Percentiles rank a stretch among this genome's conserved stretches.
phyloP scores from a whole-genome alignment of 306 rosid species.

The Cicer yamashitae region DNA sequence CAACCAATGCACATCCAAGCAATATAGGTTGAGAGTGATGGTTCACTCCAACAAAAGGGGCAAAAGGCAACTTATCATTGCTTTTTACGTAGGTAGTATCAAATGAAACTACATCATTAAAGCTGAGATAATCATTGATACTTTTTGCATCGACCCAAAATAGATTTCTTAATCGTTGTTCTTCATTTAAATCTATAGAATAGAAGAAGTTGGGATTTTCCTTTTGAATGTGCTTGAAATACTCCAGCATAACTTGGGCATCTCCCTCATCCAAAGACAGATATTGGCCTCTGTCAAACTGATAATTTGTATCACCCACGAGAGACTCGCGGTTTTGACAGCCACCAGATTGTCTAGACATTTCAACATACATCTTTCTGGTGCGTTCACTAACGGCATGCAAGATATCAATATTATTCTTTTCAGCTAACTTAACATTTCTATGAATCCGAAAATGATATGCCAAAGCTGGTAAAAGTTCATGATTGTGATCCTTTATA shows the following conservation, averaged over 20 bases:
- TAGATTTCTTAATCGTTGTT: conserved; percentile 82
- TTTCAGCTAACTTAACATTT: conserved; percentile 91
- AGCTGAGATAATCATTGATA: conserved; percentile 71
- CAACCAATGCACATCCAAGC: conserved; percentile 91
- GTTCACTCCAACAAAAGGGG: conserved; percentile 91
- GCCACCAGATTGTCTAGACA: conserved; percentile 82
- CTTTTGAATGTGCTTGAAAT: conserved; percentile 82
- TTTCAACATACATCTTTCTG: conserved; percentile 89
- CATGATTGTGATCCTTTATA: conserved; percentile 94
- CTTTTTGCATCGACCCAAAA: conserved; percentile 94
- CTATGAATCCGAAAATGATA: conserved; percentile 94
- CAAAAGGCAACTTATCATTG: conserved; percentile 85
- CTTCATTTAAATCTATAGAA: conserved; percentile 84
- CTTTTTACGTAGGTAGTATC: conserved; percentile 76
- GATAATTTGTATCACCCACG: conserved; percentile 50
- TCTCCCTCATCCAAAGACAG: conserved; percentile 92
- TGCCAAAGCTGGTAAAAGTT: conserved; percentile 90
- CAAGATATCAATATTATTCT: conserved; percentile 90
- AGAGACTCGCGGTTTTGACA: conserved; percentile 53
- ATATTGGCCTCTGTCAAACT: conserved; percentile 68
- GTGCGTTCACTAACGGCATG: conserved; percentile 95
- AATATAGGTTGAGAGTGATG: conserved; percentile 88
- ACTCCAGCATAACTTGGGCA: conserved; percentile 82
- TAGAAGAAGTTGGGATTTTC: conserved; percentile 84
- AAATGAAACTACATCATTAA: conserved; percentile 77